phyloP scores from a whole-genome alignment of 108 stramenopile species.

The Stephanodiscus triporus region DNA sequence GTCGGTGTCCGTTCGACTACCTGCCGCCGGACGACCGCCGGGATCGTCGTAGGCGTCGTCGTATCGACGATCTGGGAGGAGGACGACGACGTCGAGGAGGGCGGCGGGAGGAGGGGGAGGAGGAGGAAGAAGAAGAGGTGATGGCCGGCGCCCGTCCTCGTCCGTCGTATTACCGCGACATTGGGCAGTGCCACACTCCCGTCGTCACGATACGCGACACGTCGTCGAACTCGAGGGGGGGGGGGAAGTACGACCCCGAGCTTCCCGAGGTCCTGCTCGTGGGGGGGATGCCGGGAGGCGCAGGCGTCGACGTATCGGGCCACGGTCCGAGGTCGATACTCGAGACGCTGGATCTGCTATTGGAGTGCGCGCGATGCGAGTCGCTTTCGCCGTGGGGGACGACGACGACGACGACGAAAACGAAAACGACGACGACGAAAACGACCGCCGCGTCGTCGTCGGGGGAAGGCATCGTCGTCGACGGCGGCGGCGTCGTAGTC shows the following conservation, averaged over 20 bases:
- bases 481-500: no score
- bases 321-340: constrained; percentile 18
- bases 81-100: not conserved
- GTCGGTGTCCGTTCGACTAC: constrained; percentile 1
- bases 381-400: constrained; percentile 23
- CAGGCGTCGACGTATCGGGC: constrained; percentile 17
- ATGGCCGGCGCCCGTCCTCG: not conserved
- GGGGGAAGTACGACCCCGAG: not conserved
- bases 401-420: not conserved
- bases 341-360: constrained; percentile 17
- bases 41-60: no score
- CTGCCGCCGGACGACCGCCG: not conserved
- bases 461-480: no score
- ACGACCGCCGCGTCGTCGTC: no score
- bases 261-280: constrained; percentile 24
- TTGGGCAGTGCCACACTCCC: constrained; percentile 30
- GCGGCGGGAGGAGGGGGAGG: no score
- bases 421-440: not conserved
- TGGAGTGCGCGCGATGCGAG: constrained; percentile 40
- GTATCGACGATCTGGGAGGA: not conserved
- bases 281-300: constrained; percentile 5
- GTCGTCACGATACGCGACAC: constrained; percentile 31
- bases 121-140: not conserved
- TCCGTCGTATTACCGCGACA: not conserved
- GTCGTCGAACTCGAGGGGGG: constrained; percentile 11